phyloP scores from a whole-genome alignment of 305 asterid species.

The Plantago coronopus region DNA sequence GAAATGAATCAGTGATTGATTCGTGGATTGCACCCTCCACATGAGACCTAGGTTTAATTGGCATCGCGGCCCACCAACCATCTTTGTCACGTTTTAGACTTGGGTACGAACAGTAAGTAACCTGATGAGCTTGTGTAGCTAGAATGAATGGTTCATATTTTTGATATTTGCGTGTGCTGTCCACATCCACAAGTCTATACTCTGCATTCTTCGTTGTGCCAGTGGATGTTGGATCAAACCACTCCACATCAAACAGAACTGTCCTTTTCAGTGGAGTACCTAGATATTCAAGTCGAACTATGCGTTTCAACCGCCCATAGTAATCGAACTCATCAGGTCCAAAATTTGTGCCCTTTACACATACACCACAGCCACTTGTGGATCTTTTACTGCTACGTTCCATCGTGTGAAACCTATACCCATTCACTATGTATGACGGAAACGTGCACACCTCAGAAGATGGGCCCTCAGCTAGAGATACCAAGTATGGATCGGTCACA shows the following conservation, averaged over 20 bases:
- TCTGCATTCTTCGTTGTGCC: neutral
- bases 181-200: neutral
- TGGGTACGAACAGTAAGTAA: neutral
- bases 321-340: neutral
- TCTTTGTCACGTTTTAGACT: neutral
- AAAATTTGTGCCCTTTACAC: neutral
- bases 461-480: neutral
- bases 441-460: neutral
- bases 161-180: neutral
- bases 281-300: neutral
- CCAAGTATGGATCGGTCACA: neutral
- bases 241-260: neutral
- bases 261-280: neutral
- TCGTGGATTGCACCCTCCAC: too few relatives aligned
- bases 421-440: neutral
- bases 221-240: neutral
- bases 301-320: neutral
- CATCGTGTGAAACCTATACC: neutral
- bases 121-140: constrained; percentile 2
- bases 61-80: neutral
- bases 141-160: neutral
- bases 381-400: neutral
- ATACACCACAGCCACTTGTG: neutral
- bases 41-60: neutral
- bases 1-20: too few relatives aligned